Evolutionary conservation across 2,329 filamentous ascomycete species (phyloP), one percentile per base, ranked within the genome.

Genomic region (Aspergillus latus): DNA sequence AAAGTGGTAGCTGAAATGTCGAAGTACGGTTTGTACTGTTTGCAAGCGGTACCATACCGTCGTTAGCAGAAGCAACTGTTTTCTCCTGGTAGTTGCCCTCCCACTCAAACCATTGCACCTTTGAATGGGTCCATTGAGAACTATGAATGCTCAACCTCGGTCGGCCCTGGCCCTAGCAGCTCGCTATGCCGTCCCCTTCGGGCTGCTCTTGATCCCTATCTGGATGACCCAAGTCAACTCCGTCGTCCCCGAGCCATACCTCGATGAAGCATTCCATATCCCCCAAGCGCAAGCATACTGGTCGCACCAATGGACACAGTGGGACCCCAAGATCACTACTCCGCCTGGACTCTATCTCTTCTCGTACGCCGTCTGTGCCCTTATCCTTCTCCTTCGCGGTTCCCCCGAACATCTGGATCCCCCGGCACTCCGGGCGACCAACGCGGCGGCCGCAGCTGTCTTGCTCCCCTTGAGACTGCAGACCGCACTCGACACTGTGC

Each of bases 241-340:
- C 37, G 66, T 72, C 49, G 80, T 86, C 43, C 78, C 80, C 45
- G 78, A 81, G 51, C 82, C 84, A 30, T 87, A 87, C 68, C 79
- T 87, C 16, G 78, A 80, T 59, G 78, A 80, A 61, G 75, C 75
- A 11, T 80, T 80, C 64, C 78, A 99, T 71, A 87, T 97, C 21
- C 90, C 91, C 0, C 94, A 99, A 74, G 92, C 92, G 0, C 90
- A 96, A 66, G 85, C 84, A 30, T 99, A 96, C 72, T 97, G 92
- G 72, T 72, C 82, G 40, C 87, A 88, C 9, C 82, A 82, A 52
- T 96, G 88, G 76, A 70, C 73, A 10, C 81, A 90, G 54, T 99
- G 94, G 94, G 92, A 99, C 73, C 88, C 93, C 58, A 99, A 97
- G 72, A 94, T 99, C 69, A 99, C 94, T 0, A 99, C 94, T 1